These are phyloP conservation scores for Raffaelea ambrosiae DNA, from an alignment of 2,329 filamentous ascomycete genomes.

Conservation along the genomic window DNA sequence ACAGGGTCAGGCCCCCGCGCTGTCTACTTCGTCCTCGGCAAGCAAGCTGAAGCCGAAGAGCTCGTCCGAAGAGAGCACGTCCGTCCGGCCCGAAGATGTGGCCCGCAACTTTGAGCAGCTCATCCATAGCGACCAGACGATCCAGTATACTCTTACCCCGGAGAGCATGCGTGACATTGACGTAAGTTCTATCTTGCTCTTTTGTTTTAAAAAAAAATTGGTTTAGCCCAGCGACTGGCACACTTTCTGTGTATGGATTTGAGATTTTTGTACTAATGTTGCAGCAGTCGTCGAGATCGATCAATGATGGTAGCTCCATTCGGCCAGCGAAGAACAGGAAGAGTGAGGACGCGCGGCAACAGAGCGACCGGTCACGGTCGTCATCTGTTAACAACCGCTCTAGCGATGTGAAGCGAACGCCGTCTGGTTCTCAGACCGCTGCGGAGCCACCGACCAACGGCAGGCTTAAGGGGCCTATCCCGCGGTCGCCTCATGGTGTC, in stretches of 20 bases:
- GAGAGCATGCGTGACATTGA: conserved; percentile 71
- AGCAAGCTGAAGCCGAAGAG: conserved; percentile 44
- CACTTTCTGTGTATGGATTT: conserved; percentile 4
- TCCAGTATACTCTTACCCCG: conserved; percentile 75
- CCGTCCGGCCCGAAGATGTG: conserved; percentile 45
- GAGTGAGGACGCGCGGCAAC: conserved; percentile 36
- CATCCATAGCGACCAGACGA: conserved; percentile 73
- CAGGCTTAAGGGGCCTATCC: conserved; percentile 7
- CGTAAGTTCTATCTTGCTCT: conserved; percentile 35
- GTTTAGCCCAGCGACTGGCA: too few species aligned
- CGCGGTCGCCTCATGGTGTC: conserved; percentile 20
- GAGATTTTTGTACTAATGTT: conserved; percentile 4
- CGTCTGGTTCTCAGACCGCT: conserved; percentile 22
- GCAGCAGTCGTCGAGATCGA: conserved; percentile 29
- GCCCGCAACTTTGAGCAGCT: conserved; percentile 67
- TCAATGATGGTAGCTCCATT: conserved; percentile 31
- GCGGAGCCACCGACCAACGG: conserved; percentile 18
- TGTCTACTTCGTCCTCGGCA: conserved; percentile 40
- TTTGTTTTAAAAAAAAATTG: not conserved
- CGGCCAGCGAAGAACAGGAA: conserved; percentile 30
- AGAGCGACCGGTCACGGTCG: conserved; percentile 36
- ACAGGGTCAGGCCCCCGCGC: conserved; percentile 39
- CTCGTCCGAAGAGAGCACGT: conserved; percentile 48
- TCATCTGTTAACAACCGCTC: conserved; percentile 31
- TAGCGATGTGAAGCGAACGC: conserved; percentile 24